Evolutionary conservation across 2,329 filamentous ascomycete genomes (phyloP), one percentile per base, ranked within the genome.

Genomic region (Tolypocladium guangdongense): DNA sequence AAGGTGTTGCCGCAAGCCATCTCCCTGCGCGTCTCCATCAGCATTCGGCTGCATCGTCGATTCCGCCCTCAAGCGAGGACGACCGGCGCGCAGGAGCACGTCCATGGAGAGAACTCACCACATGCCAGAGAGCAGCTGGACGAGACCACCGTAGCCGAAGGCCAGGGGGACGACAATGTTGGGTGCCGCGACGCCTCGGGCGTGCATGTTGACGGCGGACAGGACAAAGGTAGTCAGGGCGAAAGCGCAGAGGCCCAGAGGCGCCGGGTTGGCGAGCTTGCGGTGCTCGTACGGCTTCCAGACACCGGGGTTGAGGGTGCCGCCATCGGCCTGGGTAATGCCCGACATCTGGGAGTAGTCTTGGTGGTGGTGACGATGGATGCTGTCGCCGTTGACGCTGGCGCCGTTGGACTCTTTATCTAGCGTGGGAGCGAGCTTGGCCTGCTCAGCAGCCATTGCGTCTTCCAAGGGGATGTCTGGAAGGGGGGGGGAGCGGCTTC

Each of bases 1-100:
- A 92, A 91, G 12, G 88, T 92, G 76, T 92, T 92, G 54, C 87
- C 88, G n/a, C 88, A 78, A 37, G 87, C 87, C 81, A 92, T 88
- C 74, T 92, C 88, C 87, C 86, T 89, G 52, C 8, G 32, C 6
- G 4, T 45, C 33, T n/a, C 6, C 7, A 36, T 62, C 32, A 61
- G 57, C 41, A 16, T 5, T 10, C 39, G 22, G 27, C 39, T 27
- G 22, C 3, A 4, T 8, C 12, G 22, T 27, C 41, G 22, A 18
- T 7, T 16, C 20, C 20, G 39, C 39, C 6, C 35, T 7, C 14
- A 18, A 18, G 16, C 6, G 35, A 36, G 14, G 35, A 18, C 35
- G 3, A 18, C 1, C 14, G 35, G 35, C 35, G 35, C 24, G 24
- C 41, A 18, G 7, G 24, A n/a, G 43, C 24, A n/a, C 3, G 1